Conservation (phyloP, 176 grass and related monocot species). For the Zoysia pacifica region DNA sequence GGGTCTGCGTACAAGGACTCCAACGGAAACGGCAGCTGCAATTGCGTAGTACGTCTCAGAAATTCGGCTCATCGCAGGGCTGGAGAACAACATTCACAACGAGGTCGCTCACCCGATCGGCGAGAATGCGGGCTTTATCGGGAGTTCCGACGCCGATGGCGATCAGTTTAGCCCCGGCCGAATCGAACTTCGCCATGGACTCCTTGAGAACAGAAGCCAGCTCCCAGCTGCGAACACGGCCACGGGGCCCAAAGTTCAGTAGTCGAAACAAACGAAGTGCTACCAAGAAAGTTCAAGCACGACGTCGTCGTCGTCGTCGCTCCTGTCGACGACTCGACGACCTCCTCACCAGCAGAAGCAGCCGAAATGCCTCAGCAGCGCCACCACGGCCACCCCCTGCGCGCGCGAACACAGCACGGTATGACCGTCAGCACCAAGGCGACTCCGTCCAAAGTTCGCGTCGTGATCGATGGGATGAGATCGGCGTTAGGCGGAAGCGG, state of each 20-base stretch:
- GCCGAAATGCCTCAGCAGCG: slow-evolving; percentile 81
- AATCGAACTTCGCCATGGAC: slow-evolving; percentile 62
- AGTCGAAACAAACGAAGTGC: background rate
- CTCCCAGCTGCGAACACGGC: slow-evolving; percentile 60
- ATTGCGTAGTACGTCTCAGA: background rate
- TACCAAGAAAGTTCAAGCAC: background rate
- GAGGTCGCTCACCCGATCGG: slow-evolving; percentile 63
- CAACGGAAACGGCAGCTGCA: slow-evolving; percentile 77
- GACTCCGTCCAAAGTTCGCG: background rate
- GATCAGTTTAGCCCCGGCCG: slow-evolving; percentile 64
- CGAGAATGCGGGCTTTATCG: slow-evolving; percentile 81
- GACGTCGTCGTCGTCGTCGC: background rate
- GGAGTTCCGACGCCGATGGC: slow-evolving; percentile 78
- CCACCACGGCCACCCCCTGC: slow-evolving; percentile 75
- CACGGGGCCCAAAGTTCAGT: background rate
- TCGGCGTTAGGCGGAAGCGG: background rate
- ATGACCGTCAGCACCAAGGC: background rate
- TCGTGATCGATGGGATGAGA: background rate
- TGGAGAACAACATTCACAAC: background rate
- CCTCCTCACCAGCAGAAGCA: slow-evolving; percentile 83
- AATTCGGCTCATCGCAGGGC: background rate
- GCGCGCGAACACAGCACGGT: background rate
- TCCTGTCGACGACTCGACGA: background rate
- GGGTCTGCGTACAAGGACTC: slow-evolving; percentile 91
- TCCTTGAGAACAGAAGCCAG: slow-evolving; percentile 82